A percentile compares a stretch with the other conserved stretches of the same genome.
Conservation (phyloP, 164 flowering plant species). For the Warburgia ugandensis region DNA sequence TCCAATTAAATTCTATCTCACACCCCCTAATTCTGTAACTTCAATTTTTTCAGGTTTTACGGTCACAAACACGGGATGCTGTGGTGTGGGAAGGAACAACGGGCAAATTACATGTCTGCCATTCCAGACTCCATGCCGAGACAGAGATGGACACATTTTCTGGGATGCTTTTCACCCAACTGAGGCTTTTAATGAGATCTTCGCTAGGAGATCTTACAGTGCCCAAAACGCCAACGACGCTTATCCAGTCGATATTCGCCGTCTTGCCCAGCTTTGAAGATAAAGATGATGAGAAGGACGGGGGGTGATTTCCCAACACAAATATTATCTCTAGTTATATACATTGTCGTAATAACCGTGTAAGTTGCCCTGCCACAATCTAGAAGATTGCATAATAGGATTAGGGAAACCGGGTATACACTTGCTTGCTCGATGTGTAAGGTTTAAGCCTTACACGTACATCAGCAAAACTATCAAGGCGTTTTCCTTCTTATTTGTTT, state of each 20-base stretch:
- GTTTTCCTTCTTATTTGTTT: too few species aligned
- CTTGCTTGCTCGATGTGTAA: too few species aligned
- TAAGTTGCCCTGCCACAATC: too few species aligned
- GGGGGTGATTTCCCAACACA: background rate
- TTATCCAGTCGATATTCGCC: conserved; percentile 56
- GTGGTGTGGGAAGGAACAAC: conserved; percentile 88
- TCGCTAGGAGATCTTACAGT: conserved; percentile 51
- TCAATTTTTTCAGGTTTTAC: conserved; percentile 53
- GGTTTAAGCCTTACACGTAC: too few species aligned
- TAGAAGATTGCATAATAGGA: too few species aligned
- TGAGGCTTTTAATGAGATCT: conserved; percentile 51
- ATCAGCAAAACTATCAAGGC: too few species aligned
- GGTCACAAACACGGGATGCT: conserved; percentile 64
- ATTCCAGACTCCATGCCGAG: conserved; percentile 54
- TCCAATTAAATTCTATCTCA: too few species aligned
- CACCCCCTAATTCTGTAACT: too few species aligned
- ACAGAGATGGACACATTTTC: conserved; percentile 52
- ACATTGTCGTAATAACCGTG: background rate
- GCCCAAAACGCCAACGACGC: conserved; percentile 54
- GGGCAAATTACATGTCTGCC: conserved; percentile 91
- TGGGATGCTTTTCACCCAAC: conserved; percentile 94
- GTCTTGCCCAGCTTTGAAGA: conserved; percentile 49
- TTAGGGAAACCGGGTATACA: too few species aligned
- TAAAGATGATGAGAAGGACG: conserved; percentile 4
- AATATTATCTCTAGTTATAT: background rate